Percentiles rank a stretch among this genome's conserved stretches.
Conservation (phyloP, 2,329 filamentous ascomycete species). For the Colletotrichum agaves region DNA sequence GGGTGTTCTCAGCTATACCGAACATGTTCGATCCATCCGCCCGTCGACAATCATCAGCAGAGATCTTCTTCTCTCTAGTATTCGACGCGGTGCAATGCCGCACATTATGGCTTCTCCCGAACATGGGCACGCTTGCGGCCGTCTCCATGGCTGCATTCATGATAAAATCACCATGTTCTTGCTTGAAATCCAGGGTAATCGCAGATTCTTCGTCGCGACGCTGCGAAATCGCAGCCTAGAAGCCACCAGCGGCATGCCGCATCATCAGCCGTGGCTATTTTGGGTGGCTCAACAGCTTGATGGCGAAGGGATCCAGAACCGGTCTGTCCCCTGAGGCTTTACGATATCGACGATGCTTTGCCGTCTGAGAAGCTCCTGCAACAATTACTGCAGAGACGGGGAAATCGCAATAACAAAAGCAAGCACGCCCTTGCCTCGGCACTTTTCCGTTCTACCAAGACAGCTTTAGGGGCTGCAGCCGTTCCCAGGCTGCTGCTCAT, state of each 20-base stretch:
- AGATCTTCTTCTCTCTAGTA: slow-evolving; percentile 44
- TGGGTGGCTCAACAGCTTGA: slow-evolving; percentile 47
- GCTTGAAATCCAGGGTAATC: slow-evolving; percentile 41
- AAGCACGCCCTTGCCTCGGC: slow-evolving; percentile 42
- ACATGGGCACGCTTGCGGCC: slow-evolving; percentile 41
- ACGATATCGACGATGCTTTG: slow-evolving; percentile 42
- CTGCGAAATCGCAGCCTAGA: slow-evolving; percentile 4
- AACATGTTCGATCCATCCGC: slow-evolving; percentile 48
- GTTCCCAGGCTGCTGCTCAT: slow-evolving; percentile 44
- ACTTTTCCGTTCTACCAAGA: slow-evolving; percentile 42
- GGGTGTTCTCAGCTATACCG: slow-evolving; percentile 44
- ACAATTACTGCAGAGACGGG: slow-evolving; percentile 41
- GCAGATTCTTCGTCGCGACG: background rate
- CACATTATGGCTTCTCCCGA: slow-evolving; percentile 47
- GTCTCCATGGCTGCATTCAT: slow-evolving; percentile 40
- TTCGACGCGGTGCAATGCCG: slow-evolving; percentile 48
- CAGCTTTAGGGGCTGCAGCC: slow-evolving; percentile 46
- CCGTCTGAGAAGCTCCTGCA: slow-evolving; percentile 43
- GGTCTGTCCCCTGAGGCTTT: slow-evolving; percentile 36
- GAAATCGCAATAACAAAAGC: slow-evolving; percentile 37
- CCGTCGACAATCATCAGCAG: slow-evolving; percentile 46
- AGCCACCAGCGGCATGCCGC: slow-evolving; percentile 42
- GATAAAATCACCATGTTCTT: slow-evolving; percentile 43
- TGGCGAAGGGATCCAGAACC: slow-evolving; percentile 39
- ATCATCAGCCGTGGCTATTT: slow-evolving; percentile 47